These are phyloP conservation scores for Lactuca saligna DNA, from an alignment of 129 eudicot species.

Conservation along the genomic window DNA sequence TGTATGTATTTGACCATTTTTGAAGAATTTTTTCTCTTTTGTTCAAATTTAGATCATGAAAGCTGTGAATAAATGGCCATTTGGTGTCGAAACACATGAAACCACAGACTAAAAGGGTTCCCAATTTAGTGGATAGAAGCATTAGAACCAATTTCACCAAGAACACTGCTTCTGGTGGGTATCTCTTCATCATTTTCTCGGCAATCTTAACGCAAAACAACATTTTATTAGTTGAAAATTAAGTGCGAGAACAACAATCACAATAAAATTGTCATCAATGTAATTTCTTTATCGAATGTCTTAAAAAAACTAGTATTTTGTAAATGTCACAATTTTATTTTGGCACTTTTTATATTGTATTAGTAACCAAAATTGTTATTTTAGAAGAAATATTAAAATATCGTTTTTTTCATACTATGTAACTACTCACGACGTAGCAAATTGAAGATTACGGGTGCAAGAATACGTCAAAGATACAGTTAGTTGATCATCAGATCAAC, in stretches of 20 bases:
- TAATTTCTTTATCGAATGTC: too few relatives aligned
- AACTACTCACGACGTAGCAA: neutral
- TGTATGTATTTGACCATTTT: slow-evolving; percentile 57
- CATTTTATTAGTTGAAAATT: neutral
- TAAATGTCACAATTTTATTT: too few relatives aligned
- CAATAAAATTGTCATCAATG: neutral
- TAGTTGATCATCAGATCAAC: neutral
- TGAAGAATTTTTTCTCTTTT: slow-evolving; percentile 75
- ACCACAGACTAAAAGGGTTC: slow-evolving; percentile 79
- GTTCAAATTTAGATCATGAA: slow-evolving; percentile 56
- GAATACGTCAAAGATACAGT: slow-evolving; percentile 6
- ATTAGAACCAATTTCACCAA: slow-evolving; percentile 46
- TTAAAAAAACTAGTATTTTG: too few relatives aligned
- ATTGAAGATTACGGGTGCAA: slow-evolving; percentile 11
- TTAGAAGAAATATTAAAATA: neutral
- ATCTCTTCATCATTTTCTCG: slow-evolving; percentile 56
- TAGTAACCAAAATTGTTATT: neutral
- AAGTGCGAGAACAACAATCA: neutral
- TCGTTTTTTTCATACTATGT: neutral
- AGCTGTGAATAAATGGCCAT: slow-evolving; percentile 81
- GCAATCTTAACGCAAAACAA: slow-evolving; percentile 47
- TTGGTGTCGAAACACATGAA: slow-evolving; percentile 56
- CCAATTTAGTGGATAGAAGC: slow-evolving; percentile 71
- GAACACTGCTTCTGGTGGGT: slow-evolving; percentile 48
- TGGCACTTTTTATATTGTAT: too few relatives aligned